phyloP scores from a whole-genome alignment of 495 filamentous ascomycete genomes.

The Ascobolus immersus region DNA sequence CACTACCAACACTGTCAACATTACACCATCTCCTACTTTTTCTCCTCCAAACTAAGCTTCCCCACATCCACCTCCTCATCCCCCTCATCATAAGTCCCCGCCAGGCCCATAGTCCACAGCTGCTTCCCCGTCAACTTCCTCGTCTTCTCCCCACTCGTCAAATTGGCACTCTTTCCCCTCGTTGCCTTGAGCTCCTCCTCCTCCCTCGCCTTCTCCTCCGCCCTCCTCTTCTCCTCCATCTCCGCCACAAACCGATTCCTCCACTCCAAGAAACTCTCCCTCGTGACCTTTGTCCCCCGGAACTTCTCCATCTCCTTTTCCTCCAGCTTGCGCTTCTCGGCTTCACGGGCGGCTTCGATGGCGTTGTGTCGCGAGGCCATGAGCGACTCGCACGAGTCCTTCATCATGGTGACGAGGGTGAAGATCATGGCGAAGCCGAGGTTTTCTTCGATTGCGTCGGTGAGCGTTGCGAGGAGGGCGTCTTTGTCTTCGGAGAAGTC shows the following conservation, averaged over 20 bases:
- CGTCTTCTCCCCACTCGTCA: conserved; percentile 14
- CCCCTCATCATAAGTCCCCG: conserved; percentile 9
- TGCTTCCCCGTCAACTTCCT: conserved; percentile 17
- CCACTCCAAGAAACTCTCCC: conserved; percentile 67
- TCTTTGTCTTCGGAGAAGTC: conserved; percentile 43
- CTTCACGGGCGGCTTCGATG: conserved; percentile 36
- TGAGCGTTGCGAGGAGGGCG: conserved; percentile 38
- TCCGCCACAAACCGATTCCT: conserved; percentile 51
- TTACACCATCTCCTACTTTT: no score
- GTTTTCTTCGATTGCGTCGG: conserved; percentile 57
- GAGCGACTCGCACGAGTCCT: conserved; percentile 63
- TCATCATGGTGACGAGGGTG: conserved; percentile 59
- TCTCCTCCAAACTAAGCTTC: conserved; percentile 13
- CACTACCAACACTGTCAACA: no score
- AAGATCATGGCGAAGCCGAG: conserved; percentile 98
- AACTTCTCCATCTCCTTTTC: conserved; percentile 92
- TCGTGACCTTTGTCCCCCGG: conserved; percentile 64
- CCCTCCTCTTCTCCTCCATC: conserved; percentile 27
- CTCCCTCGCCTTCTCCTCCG: conserved; percentile 9
- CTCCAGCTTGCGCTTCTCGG: conserved; percentile 42
- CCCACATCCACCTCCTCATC: conserved; percentile 11
- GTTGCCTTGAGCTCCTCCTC: conserved; percentile 9
- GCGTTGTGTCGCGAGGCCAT: conserved; percentile 38
- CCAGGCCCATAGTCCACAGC: conserved; percentile 7
- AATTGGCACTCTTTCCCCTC: conserved; percentile 7